phyloP scores from a whole-genome alignment of 768 basidiomycete species.

The Clitopilus hobsonii region DNA sequence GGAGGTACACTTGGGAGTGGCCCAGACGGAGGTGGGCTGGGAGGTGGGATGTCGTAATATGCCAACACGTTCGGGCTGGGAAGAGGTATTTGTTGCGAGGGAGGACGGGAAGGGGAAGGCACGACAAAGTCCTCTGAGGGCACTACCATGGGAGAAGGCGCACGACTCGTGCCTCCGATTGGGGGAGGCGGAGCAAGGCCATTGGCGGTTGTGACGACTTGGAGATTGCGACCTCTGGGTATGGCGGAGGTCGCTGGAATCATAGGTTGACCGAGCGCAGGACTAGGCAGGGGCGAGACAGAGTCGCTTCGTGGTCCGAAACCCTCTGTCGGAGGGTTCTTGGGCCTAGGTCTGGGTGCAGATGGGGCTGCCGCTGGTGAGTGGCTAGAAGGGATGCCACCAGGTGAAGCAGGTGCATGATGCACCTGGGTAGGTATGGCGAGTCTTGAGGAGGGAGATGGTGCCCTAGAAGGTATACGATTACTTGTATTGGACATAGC shows the following conservation, averaged over 20 bases:
- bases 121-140: conserved; percentile 27
- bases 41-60: conserved; percentile 46
- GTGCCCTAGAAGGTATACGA: conserved; percentile 2
- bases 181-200: not conserved
- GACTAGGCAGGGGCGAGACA: not conserved
- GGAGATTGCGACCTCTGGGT: not conserved
- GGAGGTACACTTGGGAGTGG: conserved; percentile 34
- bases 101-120: conserved; percentile 20
- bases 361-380: conserved; percentile 9
- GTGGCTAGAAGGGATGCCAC: conserved; percentile 9
- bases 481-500: not conserved
- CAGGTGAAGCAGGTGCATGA: conserved; percentile 6
- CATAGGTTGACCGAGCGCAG: conserved; percentile 8
- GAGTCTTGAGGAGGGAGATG: conserved; percentile 8
- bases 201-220: not conserved
- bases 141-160: conserved; percentile 13
- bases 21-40: conserved; percentile 43
- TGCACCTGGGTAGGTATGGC: conserved; percentile 3
- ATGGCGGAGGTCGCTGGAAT: conserved; percentile 3
- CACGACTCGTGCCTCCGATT: not conserved
- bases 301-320: conserved; percentile 12
- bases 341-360: conserved; percentile 12
- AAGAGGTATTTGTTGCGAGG: conserved; percentile 8
- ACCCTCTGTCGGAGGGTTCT: conserved; percentile 13
- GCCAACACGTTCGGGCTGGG: conserved; percentile 37